A percentile compares a stretch with the other conserved stretches of the same genome.
Evolutionary conservation across 2,329 filamentous ascomycete species (phyloP).

Genomic region (Metarhizium robertsii): DNA sequence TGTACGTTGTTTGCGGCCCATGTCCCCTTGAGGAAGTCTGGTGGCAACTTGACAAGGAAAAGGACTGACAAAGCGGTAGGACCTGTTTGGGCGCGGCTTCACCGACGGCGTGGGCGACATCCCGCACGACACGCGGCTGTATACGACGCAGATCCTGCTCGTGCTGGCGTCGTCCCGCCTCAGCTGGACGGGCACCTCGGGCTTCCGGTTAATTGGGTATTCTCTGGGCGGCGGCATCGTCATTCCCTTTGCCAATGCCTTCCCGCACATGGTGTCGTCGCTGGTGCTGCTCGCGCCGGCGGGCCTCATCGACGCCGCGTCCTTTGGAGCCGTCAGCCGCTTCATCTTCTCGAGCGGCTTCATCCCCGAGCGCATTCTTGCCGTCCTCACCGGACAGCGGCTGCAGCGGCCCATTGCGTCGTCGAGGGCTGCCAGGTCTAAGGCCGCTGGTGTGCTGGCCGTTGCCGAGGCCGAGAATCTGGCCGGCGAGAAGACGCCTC

Average conservation of each 20-base stretch:
- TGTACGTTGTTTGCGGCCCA: constrained; percentile 25
- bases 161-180: constrained; percentile 61
- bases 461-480: constrained; percentile 27
- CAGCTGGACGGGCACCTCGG: constrained; percentile 50
- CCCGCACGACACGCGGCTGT: constrained; percentile 65
- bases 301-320: constrained; percentile 56
- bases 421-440: constrained; percentile 17
- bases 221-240: constrained; percentile 75
- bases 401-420: constrained; percentile 41
- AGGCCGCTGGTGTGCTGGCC: constrained; percentile 20
- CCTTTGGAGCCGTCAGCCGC: constrained; percentile 39
- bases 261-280: constrained; percentile 58
- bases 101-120: constrained; percentile 55
- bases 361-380: constrained; percentile 42
- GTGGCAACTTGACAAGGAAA: background rate
- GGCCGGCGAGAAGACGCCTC: constrained; percentile 16
- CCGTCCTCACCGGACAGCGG: constrained; percentile 35
- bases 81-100: constrained; percentile 62
- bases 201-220: constrained; percentile 66
- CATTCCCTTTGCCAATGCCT: constrained; percentile 62
- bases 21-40: constrained; percentile 6
- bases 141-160: constrained; percentile 61
- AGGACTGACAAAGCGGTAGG: constrained; percentile 25
- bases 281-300: constrained; percentile 72
- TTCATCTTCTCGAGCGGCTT: constrained; percentile 46